Conservation (phyloP, 176 grass and related monocot species). For the Tillandsia leiboldiana region DNA sequence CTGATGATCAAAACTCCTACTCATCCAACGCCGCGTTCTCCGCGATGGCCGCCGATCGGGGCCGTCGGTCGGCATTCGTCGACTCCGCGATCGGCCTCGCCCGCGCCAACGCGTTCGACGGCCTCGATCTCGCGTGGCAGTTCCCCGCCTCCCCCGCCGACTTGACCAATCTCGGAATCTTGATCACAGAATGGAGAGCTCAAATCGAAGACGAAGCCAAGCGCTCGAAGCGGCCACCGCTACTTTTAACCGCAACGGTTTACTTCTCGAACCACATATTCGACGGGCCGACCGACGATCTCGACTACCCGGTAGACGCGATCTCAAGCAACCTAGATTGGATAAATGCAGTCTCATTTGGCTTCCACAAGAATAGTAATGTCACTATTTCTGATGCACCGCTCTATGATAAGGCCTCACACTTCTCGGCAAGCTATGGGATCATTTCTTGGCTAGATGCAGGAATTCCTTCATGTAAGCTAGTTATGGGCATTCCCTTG, state of each 20-base stretch:
- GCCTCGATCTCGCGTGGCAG: conserved; percentile 58
- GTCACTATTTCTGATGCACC: conserved; percentile 37
- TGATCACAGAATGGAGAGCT: conserved; percentile 49
- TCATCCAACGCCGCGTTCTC: conserved; percentile 44
- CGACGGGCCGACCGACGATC: conserved; percentile 26
- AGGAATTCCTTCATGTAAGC: conserved; percentile 51
- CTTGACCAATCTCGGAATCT: conserved; percentile 41
- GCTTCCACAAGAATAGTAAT: conserved; percentile 39
- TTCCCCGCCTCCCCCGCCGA: conserved; percentile 36
- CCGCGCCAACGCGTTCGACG: conserved; percentile 47
- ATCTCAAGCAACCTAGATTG: conserved; percentile 49
- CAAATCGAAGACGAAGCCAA: conserved; percentile 34
- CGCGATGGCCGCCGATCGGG: conserved; percentile 31
- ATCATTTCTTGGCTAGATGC: conserved; percentile 69
- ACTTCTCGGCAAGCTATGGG: conserved; percentile 67
- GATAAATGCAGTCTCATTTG: conserved; percentile 49
- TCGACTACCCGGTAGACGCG: conserved; percentile 47
- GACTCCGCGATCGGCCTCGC: conserved; percentile 37
- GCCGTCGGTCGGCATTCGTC: conserved; percentile 38
- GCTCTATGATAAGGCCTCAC: conserved; percentile 50
- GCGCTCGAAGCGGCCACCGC: conserved; percentile 22
- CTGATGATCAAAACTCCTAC: conserved; percentile 13
- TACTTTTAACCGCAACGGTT: conserved; percentile 48
- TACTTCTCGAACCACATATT: conserved; percentile 82
- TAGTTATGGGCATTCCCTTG: conserved; percentile 62